Evolutionary conservation across 345 rosid genomes (phyloP).

Genomic region (Aethionema arabicum): DNA sequence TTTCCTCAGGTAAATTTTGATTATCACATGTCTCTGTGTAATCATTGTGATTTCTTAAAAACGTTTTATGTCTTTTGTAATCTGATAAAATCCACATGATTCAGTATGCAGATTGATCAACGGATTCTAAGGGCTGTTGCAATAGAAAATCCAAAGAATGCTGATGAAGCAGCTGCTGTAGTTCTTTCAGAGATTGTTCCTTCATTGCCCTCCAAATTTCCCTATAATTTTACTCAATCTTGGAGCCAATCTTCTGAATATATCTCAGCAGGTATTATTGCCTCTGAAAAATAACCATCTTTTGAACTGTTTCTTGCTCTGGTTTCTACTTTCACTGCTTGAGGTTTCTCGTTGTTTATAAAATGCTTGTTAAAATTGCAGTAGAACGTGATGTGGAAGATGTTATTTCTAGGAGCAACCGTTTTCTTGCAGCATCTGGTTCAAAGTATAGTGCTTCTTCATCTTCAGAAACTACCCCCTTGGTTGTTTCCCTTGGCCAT

Average conservation of each 20-base stretch:
- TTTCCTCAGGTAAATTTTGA: conserved; percentile 72
- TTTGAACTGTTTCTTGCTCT: neutral
- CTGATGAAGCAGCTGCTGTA: conserved; percentile 66
- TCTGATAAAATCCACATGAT: neutral
- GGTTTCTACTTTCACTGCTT: conserved; percentile 14
- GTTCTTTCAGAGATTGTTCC: conserved; percentile 77
- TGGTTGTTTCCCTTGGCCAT: conserved; percentile 19
- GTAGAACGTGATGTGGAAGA: conserved; percentile 40
- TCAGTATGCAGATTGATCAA: conserved; percentile 54
- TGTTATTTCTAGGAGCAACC: conserved; percentile 17
- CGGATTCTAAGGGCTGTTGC: conserved; percentile 87
- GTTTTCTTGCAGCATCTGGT: conserved; percentile 10
- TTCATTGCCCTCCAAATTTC: conserved; percentile 31
- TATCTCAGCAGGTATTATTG: conserved; percentile 42
- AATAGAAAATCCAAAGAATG: conserved; percentile 67
- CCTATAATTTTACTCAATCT: conserved; percentile 14
- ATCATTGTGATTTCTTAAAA: neutral
- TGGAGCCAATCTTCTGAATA: conserved; percentile 21
- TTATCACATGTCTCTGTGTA: neutral
- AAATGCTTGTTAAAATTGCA: no score
- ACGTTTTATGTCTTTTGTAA: neutral
- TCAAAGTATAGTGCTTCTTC: conserved; percentile 28
- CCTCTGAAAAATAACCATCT: neutral
- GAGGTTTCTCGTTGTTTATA: conserved; percentile 5
- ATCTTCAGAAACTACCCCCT: conserved; percentile 24